phyloP scores from a whole-genome alignment of 371 early-diverging fungal genomes.

The Zancudomyces culisetae region DNA sequence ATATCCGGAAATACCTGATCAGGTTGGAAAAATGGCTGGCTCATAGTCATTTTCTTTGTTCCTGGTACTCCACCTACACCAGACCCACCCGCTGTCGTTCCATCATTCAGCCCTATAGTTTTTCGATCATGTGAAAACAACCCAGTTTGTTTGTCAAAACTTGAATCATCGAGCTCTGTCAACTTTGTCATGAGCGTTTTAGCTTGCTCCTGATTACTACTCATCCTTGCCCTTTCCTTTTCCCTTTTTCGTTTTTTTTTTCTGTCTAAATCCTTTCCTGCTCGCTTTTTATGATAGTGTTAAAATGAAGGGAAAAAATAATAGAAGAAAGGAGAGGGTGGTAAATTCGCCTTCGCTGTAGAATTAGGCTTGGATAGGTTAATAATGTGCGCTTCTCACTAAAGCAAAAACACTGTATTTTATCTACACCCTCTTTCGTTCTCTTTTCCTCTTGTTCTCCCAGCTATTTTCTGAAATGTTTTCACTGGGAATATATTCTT shows the following conservation, averaged over 20 bases:
- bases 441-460: too few species aligned
- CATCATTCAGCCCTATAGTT: background rate
- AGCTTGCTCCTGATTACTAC: slow-evolving; percentile 9
- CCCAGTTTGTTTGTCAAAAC: slow-evolving; percentile 22
- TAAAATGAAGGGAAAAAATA: too few species aligned
- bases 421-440: too few species aligned
- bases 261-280: too few species aligned
- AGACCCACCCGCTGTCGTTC: background rate
- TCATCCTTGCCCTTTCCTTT: background rate
- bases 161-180: slow-evolving; percentile 24
- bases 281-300: too few species aligned
- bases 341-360: too few species aligned
- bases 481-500: too few species aligned
- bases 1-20: slow-evolving; percentile 22
- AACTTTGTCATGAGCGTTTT: slow-evolving; percentile 25
- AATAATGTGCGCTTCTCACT: too few species aligned
- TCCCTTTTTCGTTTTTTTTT: background rate
- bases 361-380: too few species aligned
- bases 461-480: too few species aligned
- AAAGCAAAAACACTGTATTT: too few species aligned
- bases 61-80: background rate
- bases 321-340: too few species aligned
- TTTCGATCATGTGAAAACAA: slow-evolving; percentile 22
- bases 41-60: slow-evolving; percentile 12
- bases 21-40: slow-evolving; percentile 23